Percentiles rank a stretch among this genome's conserved stretches.
phyloP scores from a whole-genome alignment of 768 basidiomycete genomes.

The Multifurca ochricompacta region DNA sequence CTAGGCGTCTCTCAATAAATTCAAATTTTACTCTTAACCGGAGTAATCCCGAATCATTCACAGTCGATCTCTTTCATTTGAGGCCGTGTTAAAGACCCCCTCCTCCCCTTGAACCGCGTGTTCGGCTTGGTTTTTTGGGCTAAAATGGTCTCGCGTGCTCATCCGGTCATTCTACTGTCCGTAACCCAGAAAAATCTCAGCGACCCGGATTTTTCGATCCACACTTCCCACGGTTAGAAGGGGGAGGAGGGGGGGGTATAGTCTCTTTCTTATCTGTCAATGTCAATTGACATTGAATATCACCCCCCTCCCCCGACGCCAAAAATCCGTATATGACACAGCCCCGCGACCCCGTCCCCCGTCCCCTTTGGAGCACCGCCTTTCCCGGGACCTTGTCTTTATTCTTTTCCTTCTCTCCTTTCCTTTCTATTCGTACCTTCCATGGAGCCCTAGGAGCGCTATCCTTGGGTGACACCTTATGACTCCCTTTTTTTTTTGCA shows the following conservation, averaged over 20 bases:
- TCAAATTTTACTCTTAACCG: neutral
- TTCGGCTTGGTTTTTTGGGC: no score
- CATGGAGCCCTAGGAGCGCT: neutral
- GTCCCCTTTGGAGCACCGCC: neutral
- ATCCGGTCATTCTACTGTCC: no score
- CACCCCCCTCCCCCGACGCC: neutral
- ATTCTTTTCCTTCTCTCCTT: no score
- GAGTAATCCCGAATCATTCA: neutral
- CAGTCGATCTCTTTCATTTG: neutral
- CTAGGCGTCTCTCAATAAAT: neutral
- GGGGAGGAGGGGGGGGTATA: no score
- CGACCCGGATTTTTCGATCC: no score
- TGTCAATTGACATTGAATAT: no score
- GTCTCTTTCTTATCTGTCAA: neutral
- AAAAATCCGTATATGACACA: neutral
- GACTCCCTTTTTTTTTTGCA: slow-evolving; percentile 8
- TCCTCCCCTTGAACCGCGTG: no score
- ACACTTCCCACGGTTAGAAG: no score
- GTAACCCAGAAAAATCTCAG: no score
- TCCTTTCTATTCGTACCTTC: neutral
- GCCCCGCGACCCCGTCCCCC: neutral
- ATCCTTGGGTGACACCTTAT: slow-evolving; percentile 4
- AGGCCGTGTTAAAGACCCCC: no score
- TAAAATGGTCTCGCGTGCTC: no score
- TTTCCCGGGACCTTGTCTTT: neutral